A percentile compares a stretch with the other conserved stretches of the same genome.
Conservation (phyloP, 2,329 filamentous ascomycete species). For the Lecanoromycetidae sp. region DNA sequence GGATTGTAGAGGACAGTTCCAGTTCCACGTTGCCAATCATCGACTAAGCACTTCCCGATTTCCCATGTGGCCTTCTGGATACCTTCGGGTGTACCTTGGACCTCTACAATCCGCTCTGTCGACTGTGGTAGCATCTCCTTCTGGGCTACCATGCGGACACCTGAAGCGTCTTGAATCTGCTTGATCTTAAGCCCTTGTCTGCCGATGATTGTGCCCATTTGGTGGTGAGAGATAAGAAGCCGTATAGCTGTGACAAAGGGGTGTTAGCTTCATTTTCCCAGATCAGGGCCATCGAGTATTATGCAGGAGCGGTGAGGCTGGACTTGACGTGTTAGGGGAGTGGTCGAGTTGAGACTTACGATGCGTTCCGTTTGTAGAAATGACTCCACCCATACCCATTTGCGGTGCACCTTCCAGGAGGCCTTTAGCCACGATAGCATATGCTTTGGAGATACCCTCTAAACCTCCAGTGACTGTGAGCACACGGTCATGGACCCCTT, state of each 20-base stretch:
- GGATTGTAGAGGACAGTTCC: slow-evolving; percentile 97
- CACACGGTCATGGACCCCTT: slow-evolving; percentile 92
- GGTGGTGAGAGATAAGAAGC: slow-evolving; percentile 96
- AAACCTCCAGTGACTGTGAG: slow-evolving; percentile 87
- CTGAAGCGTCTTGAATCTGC: slow-evolving; percentile 93
- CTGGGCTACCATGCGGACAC: slow-evolving; percentile 97
- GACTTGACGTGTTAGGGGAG: background rate
- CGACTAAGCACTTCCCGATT: slow-evolving; percentile 95
- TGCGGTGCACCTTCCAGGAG: slow-evolving; percentile 86
- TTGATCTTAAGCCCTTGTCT: slow-evolving; percentile 97
- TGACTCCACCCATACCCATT: slow-evolving; percentile 88
- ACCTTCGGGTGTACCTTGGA: slow-evolving; percentile 86
- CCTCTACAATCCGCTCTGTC: slow-evolving; percentile 92
- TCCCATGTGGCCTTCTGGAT: slow-evolving; percentile 97
- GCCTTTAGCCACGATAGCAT: slow-evolving; percentile 82
- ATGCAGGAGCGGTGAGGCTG: too few relatives aligned
- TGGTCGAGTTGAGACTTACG: slow-evolving; percentile 50
- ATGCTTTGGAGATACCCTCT: slow-evolving; percentile 80
- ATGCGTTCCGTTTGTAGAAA: slow-evolving; percentile 81
- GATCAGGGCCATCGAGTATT: too few relatives aligned
- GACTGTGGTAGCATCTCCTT: slow-evolving; percentile 99
- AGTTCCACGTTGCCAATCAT: slow-evolving; percentile 94
- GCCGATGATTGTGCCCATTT: slow-evolving; percentile 99
- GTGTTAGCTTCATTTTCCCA: background rate
- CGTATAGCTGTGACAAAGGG: slow-evolving; percentile 59